Conservation (phyloP, 805 yeast species). For the Ogataea saltuana region DNA sequence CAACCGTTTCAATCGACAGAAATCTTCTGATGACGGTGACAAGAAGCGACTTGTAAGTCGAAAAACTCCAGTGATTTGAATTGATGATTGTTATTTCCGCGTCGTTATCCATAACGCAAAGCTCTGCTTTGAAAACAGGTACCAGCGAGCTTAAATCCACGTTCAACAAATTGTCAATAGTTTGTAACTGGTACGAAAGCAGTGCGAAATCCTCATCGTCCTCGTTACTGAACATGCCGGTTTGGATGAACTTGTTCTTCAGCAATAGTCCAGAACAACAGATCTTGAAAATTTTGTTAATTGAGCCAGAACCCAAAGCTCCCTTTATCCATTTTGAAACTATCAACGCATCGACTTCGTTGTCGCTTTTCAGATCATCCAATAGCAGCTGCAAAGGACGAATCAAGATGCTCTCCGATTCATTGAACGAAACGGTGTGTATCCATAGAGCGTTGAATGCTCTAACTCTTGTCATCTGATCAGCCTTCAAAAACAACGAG, state of each 20-base stretch:
- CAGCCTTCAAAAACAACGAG: constrained; percentile 47
- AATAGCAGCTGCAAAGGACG: constrained; percentile 68
- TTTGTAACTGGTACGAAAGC: constrained; percentile 61
- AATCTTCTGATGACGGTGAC: constrained; percentile 49
- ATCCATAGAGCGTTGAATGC: constrained; percentile 74
- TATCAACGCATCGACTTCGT: constrained; percentile 43
- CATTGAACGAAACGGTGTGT: constrained; percentile 56
- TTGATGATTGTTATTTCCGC: constrained; percentile 43
- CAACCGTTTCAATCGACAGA: constrained; percentile 32
- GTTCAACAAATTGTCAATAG: constrained; percentile 52
- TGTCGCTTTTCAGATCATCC: constrained; percentile 56
- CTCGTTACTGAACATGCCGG: constrained; percentile 27
- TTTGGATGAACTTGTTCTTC: constrained; percentile 32
- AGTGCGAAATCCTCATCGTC: constrained; percentile 60
- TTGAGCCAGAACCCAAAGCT: constrained; percentile 50
- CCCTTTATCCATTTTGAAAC: constrained; percentile 52
- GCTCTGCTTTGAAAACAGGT: constrained; percentile 55
- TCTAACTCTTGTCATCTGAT: constrained; percentile 43
- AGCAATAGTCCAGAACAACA: constrained; percentile 57
- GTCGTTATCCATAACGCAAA: constrained; percentile 54
- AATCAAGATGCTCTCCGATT: constrained; percentile 48
- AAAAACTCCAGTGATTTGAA: constrained; percentile 48
- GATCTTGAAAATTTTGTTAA: constrained; percentile 60
- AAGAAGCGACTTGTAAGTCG: constrained; percentile 62
- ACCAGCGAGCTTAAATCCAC: constrained; percentile 45